Evolutionary conservation across 1,284 basidiomycete genomes (phyloP).

Genomic region (Meripilus lineatus): DNA sequence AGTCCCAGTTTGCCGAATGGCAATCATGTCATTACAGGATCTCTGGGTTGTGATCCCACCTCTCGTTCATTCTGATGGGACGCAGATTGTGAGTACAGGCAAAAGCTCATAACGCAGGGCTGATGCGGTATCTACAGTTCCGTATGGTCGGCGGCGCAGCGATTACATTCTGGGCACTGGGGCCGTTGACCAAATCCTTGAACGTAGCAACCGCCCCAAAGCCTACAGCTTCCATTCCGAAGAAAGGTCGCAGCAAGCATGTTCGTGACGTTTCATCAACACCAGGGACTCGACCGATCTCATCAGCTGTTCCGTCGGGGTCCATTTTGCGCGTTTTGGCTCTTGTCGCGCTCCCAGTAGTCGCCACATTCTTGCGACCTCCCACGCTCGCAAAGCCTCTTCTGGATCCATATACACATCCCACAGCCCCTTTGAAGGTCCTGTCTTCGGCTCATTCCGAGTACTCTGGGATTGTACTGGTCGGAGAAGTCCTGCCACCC

Average conservation of each 20-base stretch:
- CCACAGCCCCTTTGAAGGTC: slow-evolving; percentile 55
- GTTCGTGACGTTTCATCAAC: not conserved
- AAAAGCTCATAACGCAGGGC: not conserved
- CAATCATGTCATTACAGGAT: slow-evolving; percentile 25
- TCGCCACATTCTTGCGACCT: slow-evolving; percentile 36
- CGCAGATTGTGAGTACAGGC: slow-evolving; percentile 17
- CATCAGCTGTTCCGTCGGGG: not conserved
- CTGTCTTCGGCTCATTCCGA: slow-evolving; percentile 65
- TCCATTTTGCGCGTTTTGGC: slow-evolving; percentile 30
- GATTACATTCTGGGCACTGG: slow-evolving; percentile 8
- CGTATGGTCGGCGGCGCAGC: slow-evolving; percentile 9
- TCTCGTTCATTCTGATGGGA: slow-evolving; percentile 12
- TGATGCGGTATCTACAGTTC: slow-evolving; percentile 1
- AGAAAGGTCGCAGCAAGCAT: not conserved
- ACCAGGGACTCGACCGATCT: not conserved
- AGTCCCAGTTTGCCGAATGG: slow-evolving; percentile 25
- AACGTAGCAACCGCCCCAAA: not conserved
- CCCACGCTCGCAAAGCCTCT: slow-evolving; percentile 55
- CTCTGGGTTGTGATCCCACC: slow-evolving; percentile 22
- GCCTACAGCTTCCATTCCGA: not conserved
- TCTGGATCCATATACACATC: slow-evolving; percentile 46
- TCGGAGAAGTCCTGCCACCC: slow-evolving; percentile 62
- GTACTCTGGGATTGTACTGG: slow-evolving; percentile 71
- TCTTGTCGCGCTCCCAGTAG: slow-evolving; percentile 32
- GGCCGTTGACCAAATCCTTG: slow-evolving; percentile 8